Conservation (phyloP, 1,139 yeast genomes). For the Protomyces pachydermus region DNA sequence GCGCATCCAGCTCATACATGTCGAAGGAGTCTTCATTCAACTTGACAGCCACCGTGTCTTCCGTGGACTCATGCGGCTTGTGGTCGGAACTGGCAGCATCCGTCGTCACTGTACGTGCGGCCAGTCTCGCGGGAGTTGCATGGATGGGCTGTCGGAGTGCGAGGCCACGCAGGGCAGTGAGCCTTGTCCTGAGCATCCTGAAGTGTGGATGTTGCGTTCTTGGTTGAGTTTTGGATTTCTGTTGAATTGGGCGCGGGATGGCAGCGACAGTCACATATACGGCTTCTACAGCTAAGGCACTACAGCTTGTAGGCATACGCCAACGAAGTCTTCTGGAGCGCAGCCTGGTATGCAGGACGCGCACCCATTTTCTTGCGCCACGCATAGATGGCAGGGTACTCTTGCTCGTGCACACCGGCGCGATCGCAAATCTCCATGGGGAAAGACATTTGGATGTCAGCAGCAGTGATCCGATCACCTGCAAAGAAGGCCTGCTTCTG, state of each 20-base stretch:
- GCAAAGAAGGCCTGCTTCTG: conserved; percentile 52
- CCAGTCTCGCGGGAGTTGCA: background rate
- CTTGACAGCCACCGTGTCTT: conserved; percentile 41
- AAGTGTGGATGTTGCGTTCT: background rate
- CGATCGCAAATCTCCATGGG: conserved; percentile 32
- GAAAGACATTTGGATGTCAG: conserved; percentile 49
- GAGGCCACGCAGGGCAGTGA: background rate
- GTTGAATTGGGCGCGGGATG: background rate
- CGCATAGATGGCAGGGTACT: conserved; percentile 21
- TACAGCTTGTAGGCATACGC: background rate
- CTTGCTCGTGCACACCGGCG: background rate
- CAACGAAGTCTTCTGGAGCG: background rate
- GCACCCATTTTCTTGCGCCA: conserved; percentile 25
- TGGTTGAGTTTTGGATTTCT: background rate
- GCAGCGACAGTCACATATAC: background rate
- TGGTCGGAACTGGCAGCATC: conserved; percentile 26
- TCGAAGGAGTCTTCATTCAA: conserved; percentile 80
- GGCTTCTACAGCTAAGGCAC: background rate
- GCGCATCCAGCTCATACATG: conserved; percentile 71
- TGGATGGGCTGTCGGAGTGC: background rate
- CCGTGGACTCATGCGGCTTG: conserved; percentile 31
- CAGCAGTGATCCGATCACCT: conserved; percentile 53
- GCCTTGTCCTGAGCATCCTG: background rate
- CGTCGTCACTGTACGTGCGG: conserved; percentile 26
- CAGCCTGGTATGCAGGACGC: conserved; percentile 8